Percentiles rank a stretch among this genome's conserved stretches.
Conservation (phyloP, 148 eudicot genomes). For the Diospyros kaki region DNA sequence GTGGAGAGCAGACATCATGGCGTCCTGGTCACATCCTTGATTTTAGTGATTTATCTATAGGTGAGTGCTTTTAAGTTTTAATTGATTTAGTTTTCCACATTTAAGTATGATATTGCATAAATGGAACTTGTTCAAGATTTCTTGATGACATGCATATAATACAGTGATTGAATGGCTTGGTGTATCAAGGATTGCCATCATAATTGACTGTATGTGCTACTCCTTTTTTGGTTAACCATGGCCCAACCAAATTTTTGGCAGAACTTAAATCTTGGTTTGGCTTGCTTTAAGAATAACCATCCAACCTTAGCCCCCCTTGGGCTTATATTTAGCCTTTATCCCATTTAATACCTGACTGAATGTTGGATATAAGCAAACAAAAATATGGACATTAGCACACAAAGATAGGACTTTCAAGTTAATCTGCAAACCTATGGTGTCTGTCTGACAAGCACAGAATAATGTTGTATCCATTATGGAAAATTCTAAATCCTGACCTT, state of each 20-base stretch:
- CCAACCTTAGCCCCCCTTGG: background rate
- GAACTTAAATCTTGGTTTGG: background rate
- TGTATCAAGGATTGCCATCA: background rate
- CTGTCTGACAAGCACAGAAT: too few relatives aligned
- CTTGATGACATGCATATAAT: background rate
- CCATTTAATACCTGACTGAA: background rate
- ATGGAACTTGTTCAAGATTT: background rate
- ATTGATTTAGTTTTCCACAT: constrained; percentile 2
- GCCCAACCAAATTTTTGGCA: background rate
- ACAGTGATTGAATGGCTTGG: background rate
- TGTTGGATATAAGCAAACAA: background rate
- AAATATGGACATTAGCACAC: background rate
- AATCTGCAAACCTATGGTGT: background rate
- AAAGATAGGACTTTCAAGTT: background rate
- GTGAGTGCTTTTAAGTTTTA: constrained; percentile 36
- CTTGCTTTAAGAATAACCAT: background rate
- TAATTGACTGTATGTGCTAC: background rate
- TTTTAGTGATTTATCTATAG: constrained; percentile 76
- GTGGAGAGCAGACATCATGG: constrained; percentile 39
- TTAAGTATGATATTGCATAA: background rate
- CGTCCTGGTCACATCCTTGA: constrained; percentile 70
- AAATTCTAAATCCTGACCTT: too few relatives aligned
- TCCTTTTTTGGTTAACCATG: background rate
- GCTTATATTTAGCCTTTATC: background rate
- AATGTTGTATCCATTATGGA: too few relatives aligned